These are phyloP conservation scores for Eimeria tenella DNA, from an alignment of 169 alveolate species.

Conservation along the genomic window DNA sequence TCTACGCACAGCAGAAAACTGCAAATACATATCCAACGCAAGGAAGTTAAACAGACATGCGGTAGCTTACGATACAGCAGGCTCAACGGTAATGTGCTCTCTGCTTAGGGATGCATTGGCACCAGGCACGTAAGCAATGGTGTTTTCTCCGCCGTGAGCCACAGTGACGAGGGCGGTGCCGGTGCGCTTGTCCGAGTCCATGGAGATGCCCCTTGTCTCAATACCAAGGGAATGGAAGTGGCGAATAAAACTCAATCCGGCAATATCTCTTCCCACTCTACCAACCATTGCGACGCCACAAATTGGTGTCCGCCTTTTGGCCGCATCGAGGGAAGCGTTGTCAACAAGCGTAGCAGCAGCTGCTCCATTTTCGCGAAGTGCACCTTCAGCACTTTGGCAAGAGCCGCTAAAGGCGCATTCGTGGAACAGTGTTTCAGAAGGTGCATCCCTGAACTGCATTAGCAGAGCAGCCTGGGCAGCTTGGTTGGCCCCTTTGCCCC, in stretches of 20 bases:
- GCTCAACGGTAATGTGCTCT: slow-evolving; percentile 57
- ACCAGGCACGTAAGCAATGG: slow-evolving; percentile 77
- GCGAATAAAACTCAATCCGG: slow-evolving; percentile 60
- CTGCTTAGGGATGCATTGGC: slow-evolving; percentile 62
- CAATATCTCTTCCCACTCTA: slow-evolving; percentile 77
- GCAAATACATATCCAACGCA: neutral
- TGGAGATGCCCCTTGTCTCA: slow-evolving; percentile 66
- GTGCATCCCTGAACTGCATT: neutral
- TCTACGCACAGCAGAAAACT: neutral
- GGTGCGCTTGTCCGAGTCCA: slow-evolving; percentile 25
- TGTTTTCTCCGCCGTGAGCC: slow-evolving; percentile 75
- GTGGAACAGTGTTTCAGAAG: neutral
- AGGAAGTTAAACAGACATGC: neutral
- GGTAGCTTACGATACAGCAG: slow-evolving; percentile 46
- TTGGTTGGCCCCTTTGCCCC: slow-evolving; percentile 83
- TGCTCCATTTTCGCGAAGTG: neutral
- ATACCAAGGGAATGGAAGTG: slow-evolving; percentile 39
- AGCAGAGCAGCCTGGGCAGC: slow-evolving; percentile 81
- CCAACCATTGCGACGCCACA: slow-evolving; percentile 77
- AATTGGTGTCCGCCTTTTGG: neutral
- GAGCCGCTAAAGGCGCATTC: slow-evolving; percentile 44
- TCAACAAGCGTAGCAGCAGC: neutral
- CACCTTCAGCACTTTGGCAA: neutral
- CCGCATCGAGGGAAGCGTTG: neutral
- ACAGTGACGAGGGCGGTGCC: slow-evolving; percentile 81